A percentile compares a stretch with the other conserved stretches of the same genome.
Evolutionary conservation across 2,329 filamentous ascomycete species (phyloP).

Genomic region (Nectriaceae sp.): DNA sequence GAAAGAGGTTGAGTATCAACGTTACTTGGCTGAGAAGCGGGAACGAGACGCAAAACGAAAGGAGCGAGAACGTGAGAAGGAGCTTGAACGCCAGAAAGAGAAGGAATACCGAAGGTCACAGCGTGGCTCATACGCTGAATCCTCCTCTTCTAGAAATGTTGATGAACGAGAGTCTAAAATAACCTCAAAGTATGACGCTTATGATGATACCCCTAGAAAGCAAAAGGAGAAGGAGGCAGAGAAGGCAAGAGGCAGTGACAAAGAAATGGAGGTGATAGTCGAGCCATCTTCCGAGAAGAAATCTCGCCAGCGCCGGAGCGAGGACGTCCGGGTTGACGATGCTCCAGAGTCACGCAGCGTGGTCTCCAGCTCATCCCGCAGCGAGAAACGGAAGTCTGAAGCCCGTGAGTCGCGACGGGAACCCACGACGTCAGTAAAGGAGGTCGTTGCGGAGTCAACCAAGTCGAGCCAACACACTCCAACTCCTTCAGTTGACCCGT

Average conservation of each 20-base stretch:
- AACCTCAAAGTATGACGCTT: slow-evolving; percentile 35
- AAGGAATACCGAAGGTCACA: slow-evolving; percentile 30
- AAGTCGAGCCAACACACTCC: slow-evolving; percentile 24
- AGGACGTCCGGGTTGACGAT: slow-evolving; percentile 31
- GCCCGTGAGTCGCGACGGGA: slow-evolving; percentile 30
- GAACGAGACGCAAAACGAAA: slow-evolving; percentile 23
- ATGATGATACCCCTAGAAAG: slow-evolving; percentile 31
- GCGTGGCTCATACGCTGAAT: slow-evolving; percentile 31
- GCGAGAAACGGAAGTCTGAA: slow-evolving; percentile 25
- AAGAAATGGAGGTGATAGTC: slow-evolving; percentile 27
- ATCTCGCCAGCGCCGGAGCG: slow-evolving; percentile 23
- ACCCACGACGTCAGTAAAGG: slow-evolving; percentile 27
- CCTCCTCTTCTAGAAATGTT: slow-evolving; percentile 10
- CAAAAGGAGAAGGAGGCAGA: slow-evolving; percentile 23
- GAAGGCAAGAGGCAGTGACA: slow-evolving; percentile 12
- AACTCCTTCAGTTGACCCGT: slow-evolving; percentile 52
- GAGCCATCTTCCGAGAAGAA: slow-evolving; percentile 25
- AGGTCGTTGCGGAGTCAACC: slow-evolving; percentile 26
- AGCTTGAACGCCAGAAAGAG: too few relatives aligned
- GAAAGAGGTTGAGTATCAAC: slow-evolving; percentile 18
- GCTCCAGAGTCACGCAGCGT: slow-evolving; percentile 32
- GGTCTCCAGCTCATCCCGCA: slow-evolving; percentile 22
- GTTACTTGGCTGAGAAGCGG: slow-evolving; percentile 9
- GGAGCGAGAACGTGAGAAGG: slow-evolving; percentile 15
- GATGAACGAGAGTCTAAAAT: slow-evolving; percentile 33